Conservation (phyloP, 176 grass and related monocot genomes). For the Carex cristatella region DNA sequence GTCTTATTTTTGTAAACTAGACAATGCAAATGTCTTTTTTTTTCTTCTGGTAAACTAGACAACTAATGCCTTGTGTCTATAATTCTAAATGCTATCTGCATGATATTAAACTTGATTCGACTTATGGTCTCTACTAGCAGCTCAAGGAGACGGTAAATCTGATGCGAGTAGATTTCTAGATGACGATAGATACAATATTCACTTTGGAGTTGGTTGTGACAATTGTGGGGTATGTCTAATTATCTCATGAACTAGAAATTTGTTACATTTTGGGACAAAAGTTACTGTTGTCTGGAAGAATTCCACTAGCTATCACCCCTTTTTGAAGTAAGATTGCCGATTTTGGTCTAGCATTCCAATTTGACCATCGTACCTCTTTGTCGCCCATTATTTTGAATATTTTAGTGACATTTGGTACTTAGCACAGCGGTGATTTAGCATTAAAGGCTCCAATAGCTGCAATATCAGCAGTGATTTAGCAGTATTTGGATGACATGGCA, state of each 20-base stretch:
- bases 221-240: constrained; percentile 74
- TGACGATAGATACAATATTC: constrained; percentile 32
- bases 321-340: neutral
- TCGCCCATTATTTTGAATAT: neutral
- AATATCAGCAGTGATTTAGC: neutral
- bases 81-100: neutral
- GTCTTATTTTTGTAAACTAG: no score
- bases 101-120: neutral
- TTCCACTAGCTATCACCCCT: neutral
- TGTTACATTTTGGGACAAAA: neutral
- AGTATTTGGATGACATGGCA: neutral
- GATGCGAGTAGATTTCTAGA: neutral
- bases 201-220: constrained; percentile 74
- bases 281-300: neutral
- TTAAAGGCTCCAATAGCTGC: neutral
- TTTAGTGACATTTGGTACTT: neutral
- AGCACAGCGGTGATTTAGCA: neutral
- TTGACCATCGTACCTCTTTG: neutral
- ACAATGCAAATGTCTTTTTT: neutral
- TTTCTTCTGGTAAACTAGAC: neutral
- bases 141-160: constrained; percentile 13
- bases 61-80: neutral
- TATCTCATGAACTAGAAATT: neutral
- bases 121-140: constrained; percentile 33
- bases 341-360: no score